Percentiles rank a stretch among this genome's conserved stretches.
Evolutionary conservation across 371 early-diverging fungal species (phyloP).

Genomic region (Funneliformis caledonium): DNA sequence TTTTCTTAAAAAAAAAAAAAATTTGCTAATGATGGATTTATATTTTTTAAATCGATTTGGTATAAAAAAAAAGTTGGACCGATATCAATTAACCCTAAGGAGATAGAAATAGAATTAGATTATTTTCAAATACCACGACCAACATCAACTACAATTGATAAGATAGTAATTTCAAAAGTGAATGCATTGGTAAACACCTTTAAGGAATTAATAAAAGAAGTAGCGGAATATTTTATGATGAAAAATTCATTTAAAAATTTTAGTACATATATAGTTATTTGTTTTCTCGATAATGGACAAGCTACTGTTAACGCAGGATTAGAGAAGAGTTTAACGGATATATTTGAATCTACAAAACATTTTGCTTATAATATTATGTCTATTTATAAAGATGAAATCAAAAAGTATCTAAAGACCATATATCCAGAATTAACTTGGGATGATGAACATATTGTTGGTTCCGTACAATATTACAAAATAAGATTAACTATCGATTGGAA

Average conservation of each 20-base stretch:
- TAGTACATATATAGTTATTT: neutral
- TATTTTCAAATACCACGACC: conserved; percentile 30
- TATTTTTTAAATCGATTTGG: neutral
- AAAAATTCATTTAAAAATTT: neutral
- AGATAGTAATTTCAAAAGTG: neutral
- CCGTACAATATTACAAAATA: conserved; percentile 19
- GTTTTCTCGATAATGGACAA: conserved; percentile 28
- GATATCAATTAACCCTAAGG: neutral
- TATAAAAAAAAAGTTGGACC: neutral
- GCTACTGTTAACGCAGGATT: neutral
- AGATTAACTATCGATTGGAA: neutral
- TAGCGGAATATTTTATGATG: conserved; percentile 6
- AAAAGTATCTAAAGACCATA: neutral
- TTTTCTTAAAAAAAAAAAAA: neutral
- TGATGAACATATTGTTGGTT: conserved; percentile 9
- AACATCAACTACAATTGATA: conserved; percentile 2
- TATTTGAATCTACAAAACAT: conserved; percentile 5
- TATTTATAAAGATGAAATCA: conserved; percentile 11
- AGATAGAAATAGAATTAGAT: conserved; percentile 26
- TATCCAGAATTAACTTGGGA: conserved; percentile 23
- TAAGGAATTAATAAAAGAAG: conserved; percentile 9
- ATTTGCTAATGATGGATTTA: no score
- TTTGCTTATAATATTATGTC: conserved; percentile 18
- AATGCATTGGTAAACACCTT: neutral
- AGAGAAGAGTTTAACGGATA: neutral